Evolutionary conservation across 2,329 filamentous ascomycete genomes (phyloP).

Genomic region (Helicocarpus griseus): DNA sequence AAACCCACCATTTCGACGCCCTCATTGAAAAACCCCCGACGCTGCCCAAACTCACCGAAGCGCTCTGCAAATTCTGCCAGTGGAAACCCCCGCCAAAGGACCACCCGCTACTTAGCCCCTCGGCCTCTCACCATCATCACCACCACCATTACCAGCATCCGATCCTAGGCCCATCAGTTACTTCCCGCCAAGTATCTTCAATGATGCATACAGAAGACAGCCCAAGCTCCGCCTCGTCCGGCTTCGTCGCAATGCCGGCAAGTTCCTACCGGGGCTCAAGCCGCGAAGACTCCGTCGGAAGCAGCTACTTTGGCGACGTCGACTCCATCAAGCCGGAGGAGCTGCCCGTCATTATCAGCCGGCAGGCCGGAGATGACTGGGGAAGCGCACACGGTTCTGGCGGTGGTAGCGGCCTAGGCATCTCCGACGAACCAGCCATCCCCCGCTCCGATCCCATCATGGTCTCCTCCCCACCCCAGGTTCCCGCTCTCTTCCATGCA

Average conservation of each 20-base stretch:
- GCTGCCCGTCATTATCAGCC: slow-evolving; percentile 62
- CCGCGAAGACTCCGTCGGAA: slow-evolving; percentile 75
- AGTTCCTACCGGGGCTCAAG: slow-evolving; percentile 72
- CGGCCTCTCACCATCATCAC: too few relatives aligned
- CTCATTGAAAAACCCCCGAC: slow-evolving; percentile 96
- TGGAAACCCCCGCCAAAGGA: slow-evolving; percentile 74
- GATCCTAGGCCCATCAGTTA: slow-evolving; percentile 37
- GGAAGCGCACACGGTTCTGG: slow-evolving; percentile 31
- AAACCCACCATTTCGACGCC: slow-evolving; percentile 90
- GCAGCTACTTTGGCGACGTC: slow-evolving; percentile 74
- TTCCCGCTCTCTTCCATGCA: slow-evolving; percentile 44
- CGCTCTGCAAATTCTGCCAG: slow-evolving; percentile 76
- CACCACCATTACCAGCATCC: too few relatives aligned
- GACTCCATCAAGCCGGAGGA: slow-evolving; percentile 73
- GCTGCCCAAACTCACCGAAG: slow-evolving; percentile 79
- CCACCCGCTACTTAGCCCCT: slow-evolving; percentile 43
- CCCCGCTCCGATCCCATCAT: slow-evolving; percentile 4
- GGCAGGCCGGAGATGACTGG: slow-evolving; percentile 54
- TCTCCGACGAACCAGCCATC: slow-evolving; percentile 48
- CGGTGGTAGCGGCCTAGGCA: slow-evolving; percentile 56
- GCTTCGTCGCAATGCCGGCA: slow-evolving; percentile 58
- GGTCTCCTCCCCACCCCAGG: slow-evolving; percentile 4
- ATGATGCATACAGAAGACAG: slow-evolving; percentile 64
- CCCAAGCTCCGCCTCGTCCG: slow-evolving; percentile 66
- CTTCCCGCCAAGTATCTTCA: slow-evolving; percentile 44